Evolutionary conservation across 2,329 filamentous ascomycete genomes (phyloP).

Genomic region (Aspergillus costaricaensis): DNA sequence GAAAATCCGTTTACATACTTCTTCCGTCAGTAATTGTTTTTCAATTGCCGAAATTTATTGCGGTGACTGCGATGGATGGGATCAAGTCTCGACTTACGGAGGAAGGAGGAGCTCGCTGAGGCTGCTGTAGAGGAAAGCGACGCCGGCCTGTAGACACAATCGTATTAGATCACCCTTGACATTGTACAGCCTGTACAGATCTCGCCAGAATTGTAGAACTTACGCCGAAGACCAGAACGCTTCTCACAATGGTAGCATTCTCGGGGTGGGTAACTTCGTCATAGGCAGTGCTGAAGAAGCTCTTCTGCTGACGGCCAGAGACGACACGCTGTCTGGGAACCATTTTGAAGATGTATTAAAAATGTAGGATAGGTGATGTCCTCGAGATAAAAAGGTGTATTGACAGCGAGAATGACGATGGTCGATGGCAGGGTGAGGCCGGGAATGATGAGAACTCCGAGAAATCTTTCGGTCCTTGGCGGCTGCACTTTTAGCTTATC

Average conservation of each 20-base stretch:
- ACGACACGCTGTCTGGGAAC: conserved; percentile 62
- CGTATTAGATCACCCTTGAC: conserved; percentile 13
- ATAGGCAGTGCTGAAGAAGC: conserved; percentile 62
- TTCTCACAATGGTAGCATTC: conserved; percentile 69
- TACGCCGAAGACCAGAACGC: conserved; percentile 69
- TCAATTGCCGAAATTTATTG: conserved; percentile 15
- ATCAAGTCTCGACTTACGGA: conserved; percentile 49
- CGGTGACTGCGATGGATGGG: background rate
- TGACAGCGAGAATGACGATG: conserved; percentile 7
- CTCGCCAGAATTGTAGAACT: conserved; percentile 34
- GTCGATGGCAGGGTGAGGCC: conserved; percentile 13
- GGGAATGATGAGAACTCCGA: conserved; percentile 20
- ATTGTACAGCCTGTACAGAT: background rate
- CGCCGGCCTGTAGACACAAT: conserved; percentile 55
- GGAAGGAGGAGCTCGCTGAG: conserved; percentile 69
- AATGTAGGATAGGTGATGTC: conserved; percentile 2
- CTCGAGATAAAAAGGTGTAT: conserved; percentile 1
- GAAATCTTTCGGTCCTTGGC: conserved; percentile 41
- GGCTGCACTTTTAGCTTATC: conserved; percentile 36
- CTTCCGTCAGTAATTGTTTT: conserved; percentile 17
- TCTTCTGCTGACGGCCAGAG: conserved; percentile 47
- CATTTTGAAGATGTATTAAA: conserved; percentile 49
- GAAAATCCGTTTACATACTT: conserved; percentile 24
- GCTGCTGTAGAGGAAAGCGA: conserved; percentile 67
- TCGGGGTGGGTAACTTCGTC: conserved; percentile 65